Evolutionary conservation across 805 yeast genomes (phyloP).

Genomic region (Kurtzmaniella cleridarum): DNA sequence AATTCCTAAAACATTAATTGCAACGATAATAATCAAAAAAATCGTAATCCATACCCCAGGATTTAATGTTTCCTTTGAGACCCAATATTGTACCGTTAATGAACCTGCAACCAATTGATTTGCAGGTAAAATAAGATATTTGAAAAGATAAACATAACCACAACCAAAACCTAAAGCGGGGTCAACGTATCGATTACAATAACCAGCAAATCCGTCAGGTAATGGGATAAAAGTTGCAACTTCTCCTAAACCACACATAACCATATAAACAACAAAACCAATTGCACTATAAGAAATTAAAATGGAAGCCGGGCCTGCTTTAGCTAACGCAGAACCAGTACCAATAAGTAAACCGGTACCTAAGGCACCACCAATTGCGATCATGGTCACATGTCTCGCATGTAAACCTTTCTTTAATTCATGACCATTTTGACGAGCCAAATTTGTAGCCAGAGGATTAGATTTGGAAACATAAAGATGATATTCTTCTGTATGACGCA

Average conservation of each 20-base stretch:
- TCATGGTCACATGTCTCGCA: slow-evolving; percentile 63
- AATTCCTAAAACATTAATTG: slow-evolving; percentile 45
- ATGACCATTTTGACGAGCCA: slow-evolving; percentile 37
- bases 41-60: slow-evolving; percentile 58
- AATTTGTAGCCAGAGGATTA: slow-evolving; percentile 27
- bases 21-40: slow-evolving; percentile 35
- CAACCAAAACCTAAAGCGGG: slow-evolving; percentile 65
- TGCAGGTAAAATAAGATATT: slow-evolving; percentile 53
- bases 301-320: slow-evolving; percentile 66
- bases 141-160: slow-evolving; percentile 58
- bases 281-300: slow-evolving; percentile 63
- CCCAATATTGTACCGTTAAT: slow-evolving; percentile 51
- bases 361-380: slow-evolving; percentile 78
- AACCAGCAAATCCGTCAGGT: slow-evolving; percentile 61
- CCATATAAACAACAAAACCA: slow-evolving; percentile 67
- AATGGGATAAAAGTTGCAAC: slow-evolving; percentile 63
- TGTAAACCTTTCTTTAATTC: slow-evolving; percentile 39
- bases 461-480: slow-evolving; percentile 42
- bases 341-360: slow-evolving; percentile 80
- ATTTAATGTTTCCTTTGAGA: slow-evolving; percentile 37
- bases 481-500: slow-evolving; percentile 44
- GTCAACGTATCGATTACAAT: slow-evolving; percentile 59
- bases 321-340: slow-evolving; percentile 63
- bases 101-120: slow-evolving; percentile 62
- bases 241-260: slow-evolving; percentile 66